Base-by-base conservation (phyloP, 768 basidiomycete species). In the Termitomyces eurrhizus region DNA sequence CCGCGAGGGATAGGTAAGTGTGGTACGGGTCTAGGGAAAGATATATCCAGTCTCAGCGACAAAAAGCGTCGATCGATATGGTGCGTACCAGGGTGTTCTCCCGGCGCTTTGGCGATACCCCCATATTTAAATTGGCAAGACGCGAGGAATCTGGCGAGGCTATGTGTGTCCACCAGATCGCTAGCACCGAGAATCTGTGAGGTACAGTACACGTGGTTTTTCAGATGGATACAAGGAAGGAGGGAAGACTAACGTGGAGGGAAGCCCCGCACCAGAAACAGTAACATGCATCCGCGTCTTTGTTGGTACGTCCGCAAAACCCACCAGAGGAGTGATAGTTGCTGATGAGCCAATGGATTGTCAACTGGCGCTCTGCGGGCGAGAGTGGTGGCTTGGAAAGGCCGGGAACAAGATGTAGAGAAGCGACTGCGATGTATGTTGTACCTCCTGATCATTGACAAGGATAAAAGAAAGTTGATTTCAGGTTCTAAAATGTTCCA, bases 241-340 rank as follows among this genome's bases (percentile, higher is more conserved):
- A 33, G n/a, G 41, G 33, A 51, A 29, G n/a, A 70, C 83, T 55
- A 63, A 95, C 95, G 68, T 82, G 73, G 11, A 98, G 73, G 0
- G 92, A 80, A 9, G 87, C 95, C 3, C 92, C 89, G 65, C 89
- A 90, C 96, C 96, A 99, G 72, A 97, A 98, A 64, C 91, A 92
- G 73, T 99, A 99, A 71, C 96, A 99, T 3, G 94, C 92, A 64
- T 98, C 96, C 6, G 89, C 83, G 4, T 81, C 78, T 74, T 99
- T 99, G 60, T 86, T 88, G 1, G 93, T 93, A 26, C 96, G 82
- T 2, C 96, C 96, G 65, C 89, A 78, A 69, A 94, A 97, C 0
- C 96, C 96, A 0, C 93, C 93, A 0, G 78, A 78, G 0, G 67
- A 62, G 50, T 83, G 77, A 69, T 93, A 94, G 54, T 89, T 90